Base-by-base conservation (phyloP, 352 stramenopile species). In the Globisporangium yorkense region DNA sequence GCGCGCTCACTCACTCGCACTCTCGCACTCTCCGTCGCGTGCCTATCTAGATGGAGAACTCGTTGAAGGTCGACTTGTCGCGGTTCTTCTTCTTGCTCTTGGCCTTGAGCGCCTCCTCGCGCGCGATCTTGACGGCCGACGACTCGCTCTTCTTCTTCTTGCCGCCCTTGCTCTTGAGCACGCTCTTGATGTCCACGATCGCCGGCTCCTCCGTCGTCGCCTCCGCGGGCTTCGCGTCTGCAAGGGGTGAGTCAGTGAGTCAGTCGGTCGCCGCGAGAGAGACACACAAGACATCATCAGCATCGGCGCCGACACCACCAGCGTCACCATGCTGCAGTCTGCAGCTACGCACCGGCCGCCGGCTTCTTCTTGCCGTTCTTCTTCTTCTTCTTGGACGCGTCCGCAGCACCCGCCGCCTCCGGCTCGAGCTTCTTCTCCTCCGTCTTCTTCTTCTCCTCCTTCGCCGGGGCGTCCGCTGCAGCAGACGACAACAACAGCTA, bases 1-100 rank as follows among this genome's bases (percentile, higher is more conserved):
- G 10, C 50, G 24, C 31, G 16, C 8, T 43, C 53, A 43, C 24
- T 13, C 15, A 3, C 5, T 27, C 37, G n/a, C 15, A 7, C 12
- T 27, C 37, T 39, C 47, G 4, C 12, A 4, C 21, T 48, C 20
- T 9, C 13, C 10, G 15, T 24, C 8, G 51, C 27, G 24, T 20
- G 37, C 2, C 24, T 56, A 16, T 58, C 63, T 68, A 89, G 68
- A 84, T 79, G 35, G 78, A 91, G 73, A 91, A 91, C 75, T 91
- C 78, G 65, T 91, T 91, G 66, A 89, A 91, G 40, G 39, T 72
- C 54, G 78, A 74, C 69, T 91, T 91, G 69, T 91, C 81, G 51
- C 66, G 65, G 59, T 88, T 85, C 65, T 87, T 87, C 66, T 79
- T 79, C 65, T 89, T 89, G 52, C 50, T 52, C 71, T 91, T 91